Conservation (phyloP, 768 basidiomycete genomes). For the Lactarius quietus region DNA sequence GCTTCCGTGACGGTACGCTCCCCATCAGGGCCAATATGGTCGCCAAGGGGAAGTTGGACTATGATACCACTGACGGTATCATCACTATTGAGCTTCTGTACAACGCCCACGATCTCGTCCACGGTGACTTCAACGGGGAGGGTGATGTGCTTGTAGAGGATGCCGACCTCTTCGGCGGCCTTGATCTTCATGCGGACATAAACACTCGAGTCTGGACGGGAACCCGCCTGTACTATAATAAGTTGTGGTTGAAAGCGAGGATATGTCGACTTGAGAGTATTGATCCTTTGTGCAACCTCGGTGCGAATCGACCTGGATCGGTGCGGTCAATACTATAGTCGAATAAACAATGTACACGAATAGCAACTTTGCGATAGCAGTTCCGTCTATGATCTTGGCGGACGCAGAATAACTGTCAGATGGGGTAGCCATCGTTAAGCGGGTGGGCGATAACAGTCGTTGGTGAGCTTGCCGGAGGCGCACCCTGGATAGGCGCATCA, state of each 20-base stretch:
- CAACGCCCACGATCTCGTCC: conserved; percentile 70
- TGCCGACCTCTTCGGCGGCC: conserved; percentile 91
- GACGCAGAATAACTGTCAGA: conserved; percentile 29
- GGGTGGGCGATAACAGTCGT: conserved; percentile 10
- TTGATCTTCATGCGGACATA: conserved; percentile 99
- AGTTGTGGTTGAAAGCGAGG: conserved; percentile 92
- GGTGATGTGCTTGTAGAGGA: conserved; percentile 77
- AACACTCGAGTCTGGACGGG: conserved; percentile 82
- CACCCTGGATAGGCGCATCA: conserved; percentile 10
- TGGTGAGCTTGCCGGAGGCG: conserved; percentile 1
- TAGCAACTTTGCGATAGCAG: conserved; percentile 74
- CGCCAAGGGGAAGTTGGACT: conserved; percentile 91
- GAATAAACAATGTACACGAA: conserved; percentile 6
- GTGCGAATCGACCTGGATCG: conserved; percentile 72
- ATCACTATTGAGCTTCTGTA: conserved; percentile 81
- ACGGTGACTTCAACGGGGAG: conserved; percentile 66
- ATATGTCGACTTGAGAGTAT: conserved; percentile 54
- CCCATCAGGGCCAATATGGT: conserved; percentile 74
- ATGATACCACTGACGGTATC: conserved; percentile 82
- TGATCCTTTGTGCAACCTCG: conserved; percentile 67
- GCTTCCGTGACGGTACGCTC: conserved; percentile 94
- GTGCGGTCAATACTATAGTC: conserved; percentile 16
- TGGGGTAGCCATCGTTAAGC: conserved; percentile 29
- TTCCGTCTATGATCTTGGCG: conserved; percentile 77
- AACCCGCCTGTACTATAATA: conserved; percentile 91